Evolutionary conservation across 2,329 filamentous ascomycete species (phyloP).

Genomic region (Xylariaceae sp.): DNA sequence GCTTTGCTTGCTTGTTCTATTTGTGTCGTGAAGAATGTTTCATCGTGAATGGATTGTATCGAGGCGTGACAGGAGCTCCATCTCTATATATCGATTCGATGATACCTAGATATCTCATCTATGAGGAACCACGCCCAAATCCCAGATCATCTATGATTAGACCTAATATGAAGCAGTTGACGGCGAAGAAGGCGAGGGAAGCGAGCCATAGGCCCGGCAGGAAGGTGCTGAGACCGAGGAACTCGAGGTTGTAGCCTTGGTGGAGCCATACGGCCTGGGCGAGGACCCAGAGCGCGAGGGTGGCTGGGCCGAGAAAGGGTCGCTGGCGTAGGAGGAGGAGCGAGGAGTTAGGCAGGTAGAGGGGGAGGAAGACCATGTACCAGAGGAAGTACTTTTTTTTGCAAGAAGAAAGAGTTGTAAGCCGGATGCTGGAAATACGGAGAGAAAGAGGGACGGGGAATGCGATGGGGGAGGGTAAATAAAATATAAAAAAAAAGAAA

Average conservation of each 20-base stretch:
- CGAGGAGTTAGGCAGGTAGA: constrained; percentile 78
- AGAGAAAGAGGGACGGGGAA: background rate
- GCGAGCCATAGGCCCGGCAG: constrained; percentile 75
- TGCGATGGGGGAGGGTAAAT: background rate
- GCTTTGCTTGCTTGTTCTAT: too few species aligned
- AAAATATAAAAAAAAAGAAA: background rate
- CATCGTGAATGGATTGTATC: too few species aligned
- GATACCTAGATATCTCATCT: background rate
- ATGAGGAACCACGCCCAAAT: too few species aligned
- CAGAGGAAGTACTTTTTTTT: constrained; percentile 81
- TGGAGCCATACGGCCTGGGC: constrained; percentile 73
- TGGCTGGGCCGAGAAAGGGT: constrained; percentile 56
- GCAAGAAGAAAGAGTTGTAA: too few species aligned
- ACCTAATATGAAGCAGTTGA: constrained; percentile 80
- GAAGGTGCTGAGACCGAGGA: constrained; percentile 76
- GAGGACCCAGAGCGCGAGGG: constrained; percentile 66
- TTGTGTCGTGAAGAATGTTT: too few species aligned
- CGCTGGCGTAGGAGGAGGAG: constrained; percentile 46
- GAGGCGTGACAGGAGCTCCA: background rate
- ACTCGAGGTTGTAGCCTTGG: constrained; percentile 70
- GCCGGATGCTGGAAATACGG: background rate
- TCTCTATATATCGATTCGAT: background rate
- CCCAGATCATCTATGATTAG: constrained; percentile 65
- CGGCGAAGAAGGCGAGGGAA: constrained; percentile 71
- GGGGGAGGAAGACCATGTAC: constrained; percentile 90